Evolutionary conservation across 1,139 yeast genomes (phyloP), one percentile per base, ranked within the genome.

Genomic region (Starmera stellimalicola): DNA sequence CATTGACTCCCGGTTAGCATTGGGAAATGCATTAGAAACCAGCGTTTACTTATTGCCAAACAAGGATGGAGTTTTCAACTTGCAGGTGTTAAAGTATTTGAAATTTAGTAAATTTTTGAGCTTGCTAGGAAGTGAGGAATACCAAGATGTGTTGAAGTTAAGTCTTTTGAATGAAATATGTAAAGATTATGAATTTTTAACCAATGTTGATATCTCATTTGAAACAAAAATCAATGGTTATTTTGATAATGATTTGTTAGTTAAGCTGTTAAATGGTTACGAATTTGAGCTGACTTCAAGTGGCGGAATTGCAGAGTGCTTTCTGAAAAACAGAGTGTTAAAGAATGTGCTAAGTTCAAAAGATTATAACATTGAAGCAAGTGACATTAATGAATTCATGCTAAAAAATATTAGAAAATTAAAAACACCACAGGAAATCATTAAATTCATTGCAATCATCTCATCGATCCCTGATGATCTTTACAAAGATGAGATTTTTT

Each of bases 21-120:
- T 72, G 18, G 65, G 73, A 0, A 71, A 70, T 41, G 63, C 73
- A 2, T 45, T 73, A 31, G 65, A 58, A 14, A 57, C 59, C 18
- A 65, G 62, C 33, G 52, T 65, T 2, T 63, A 59, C 38, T 45
- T 72, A 19, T 42, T 67, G 10, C 15, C 35, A 5, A 33, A 37
- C 2, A 31, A 43, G 2, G 45, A 45, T 2, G 34, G 34, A 3
- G 26, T 36, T 1, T 41, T 47, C 26, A 41, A 49, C 19, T 29
- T 48, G 26, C 37, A 39, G 1, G 25, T 50, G 3, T 25, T 30
- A 9, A 37, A 39, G 5, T n/a, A 38, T 5, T 36, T 60, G 10
- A 45, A 43, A 16, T 48, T 45, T 32, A 52, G 51, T 7, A 27
- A 37, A 5, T 54, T 59, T 31, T 18, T 60, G 11, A 49, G 47